Evolutionary conservation across 176 grass and related monocot genomes (phyloP).

Genomic region (Cenchrus fungigraminus): DNA sequence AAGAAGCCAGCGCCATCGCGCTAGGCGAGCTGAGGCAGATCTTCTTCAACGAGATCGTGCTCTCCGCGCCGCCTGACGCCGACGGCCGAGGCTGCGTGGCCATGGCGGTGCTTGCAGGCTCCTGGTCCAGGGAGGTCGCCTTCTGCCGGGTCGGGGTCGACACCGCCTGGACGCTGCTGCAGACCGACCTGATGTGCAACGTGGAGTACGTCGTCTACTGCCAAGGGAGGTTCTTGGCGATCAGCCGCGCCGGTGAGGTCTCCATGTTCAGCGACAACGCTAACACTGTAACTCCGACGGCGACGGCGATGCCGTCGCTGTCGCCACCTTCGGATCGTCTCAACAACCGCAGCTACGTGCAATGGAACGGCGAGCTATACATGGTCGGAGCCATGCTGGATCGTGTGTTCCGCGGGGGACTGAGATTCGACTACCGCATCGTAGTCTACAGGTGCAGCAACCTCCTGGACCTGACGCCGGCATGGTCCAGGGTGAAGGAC

Average conservation of each 20-base stretch:
- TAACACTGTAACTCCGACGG: not conserved
- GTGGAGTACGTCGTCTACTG: not conserved
- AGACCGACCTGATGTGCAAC: not conserved
- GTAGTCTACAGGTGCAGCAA: not conserved
- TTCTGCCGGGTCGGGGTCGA: slow-evolving; percentile 35
- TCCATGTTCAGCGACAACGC: slow-evolving; percentile 4
- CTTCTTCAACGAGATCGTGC: slow-evolving; percentile 30
- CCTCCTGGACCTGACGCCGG: not conserved
- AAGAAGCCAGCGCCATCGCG: not conserved
- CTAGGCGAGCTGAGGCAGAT: not conserved
- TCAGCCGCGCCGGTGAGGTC: not conserved
- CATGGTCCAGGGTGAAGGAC: slow-evolving; percentile 27
- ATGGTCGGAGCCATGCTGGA: not conserved
- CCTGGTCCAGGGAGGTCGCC: slow-evolving; percentile 1
- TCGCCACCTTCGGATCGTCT: not conserved
- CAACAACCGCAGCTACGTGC: slow-evolving; percentile 21
- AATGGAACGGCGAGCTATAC: slow-evolving; percentile 28
- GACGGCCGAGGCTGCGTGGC: slow-evolving; percentile 12
- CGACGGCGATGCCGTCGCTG: not conserved
- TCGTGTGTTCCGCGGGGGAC: not conserved
- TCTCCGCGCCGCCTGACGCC: slow-evolving; percentile 8
- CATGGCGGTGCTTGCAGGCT: slow-evolving; percentile 28
- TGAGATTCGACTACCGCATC: not conserved
- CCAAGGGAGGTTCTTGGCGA: not conserved
- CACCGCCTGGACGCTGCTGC: slow-evolving; percentile 17